Conservation (phyloP, 176 grass and related monocot species). For the Lolium multiflorum region DNA sequence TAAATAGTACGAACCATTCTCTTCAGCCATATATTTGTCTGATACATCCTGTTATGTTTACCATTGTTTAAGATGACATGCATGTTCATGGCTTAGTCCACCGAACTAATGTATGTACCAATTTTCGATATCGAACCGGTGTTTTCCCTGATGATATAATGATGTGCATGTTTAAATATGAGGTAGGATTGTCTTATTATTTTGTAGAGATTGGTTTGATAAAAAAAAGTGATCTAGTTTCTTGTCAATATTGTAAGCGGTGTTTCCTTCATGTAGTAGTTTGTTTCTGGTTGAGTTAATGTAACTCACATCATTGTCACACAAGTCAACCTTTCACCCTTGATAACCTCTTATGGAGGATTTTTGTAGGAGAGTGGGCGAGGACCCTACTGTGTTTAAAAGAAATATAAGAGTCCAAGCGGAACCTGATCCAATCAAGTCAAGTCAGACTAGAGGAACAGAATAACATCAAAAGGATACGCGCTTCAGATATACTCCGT, state of each 20-base stretch:
- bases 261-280: conserved; percentile 29
- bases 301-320: neutral
- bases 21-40: conserved; percentile 26
- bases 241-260: conserved; percentile 23
- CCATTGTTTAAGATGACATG: conserved; percentile 30
- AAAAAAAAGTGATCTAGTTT: conserved; percentile 22
- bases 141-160: conserved; percentile 3
- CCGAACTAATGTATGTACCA: conserved; percentile 53
- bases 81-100: neutral
- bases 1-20: neutral
- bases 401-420: neutral
- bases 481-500: neutral
- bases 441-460: neutral
- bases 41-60: conserved; percentile 28
- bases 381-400: neutral
- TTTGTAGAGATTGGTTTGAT: conserved; percentile 2
- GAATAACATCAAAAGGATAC: neutral
- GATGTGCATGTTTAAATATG: too few relatives aligned
- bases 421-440: neutral
- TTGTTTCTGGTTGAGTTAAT: conserved; percentile 41
- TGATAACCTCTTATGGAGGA: neutral
- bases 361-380: neutral
- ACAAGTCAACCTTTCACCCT: neutral
- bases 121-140: conserved; percentile 54
- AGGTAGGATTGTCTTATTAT: too few relatives aligned